Conservation (phyloP, 129 eudicot species). For the Helichrysum umbraculigerum region DNA sequence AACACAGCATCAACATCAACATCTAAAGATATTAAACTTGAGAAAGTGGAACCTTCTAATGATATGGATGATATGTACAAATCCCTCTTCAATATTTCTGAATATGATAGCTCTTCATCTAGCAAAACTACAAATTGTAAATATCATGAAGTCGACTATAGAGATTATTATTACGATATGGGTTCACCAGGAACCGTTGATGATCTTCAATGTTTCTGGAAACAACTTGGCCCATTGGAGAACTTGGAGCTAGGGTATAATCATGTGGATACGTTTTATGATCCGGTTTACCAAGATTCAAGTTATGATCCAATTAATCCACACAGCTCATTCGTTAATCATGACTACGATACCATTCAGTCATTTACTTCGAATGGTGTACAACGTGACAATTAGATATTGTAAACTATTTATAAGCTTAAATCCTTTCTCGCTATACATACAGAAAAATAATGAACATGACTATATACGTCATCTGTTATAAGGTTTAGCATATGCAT, state of each 20-base stretch:
- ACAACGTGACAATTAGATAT: not conserved
- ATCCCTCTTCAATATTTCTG: not conserved
- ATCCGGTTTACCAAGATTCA: slow-evolving; percentile 11
- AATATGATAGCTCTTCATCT: not conserved
- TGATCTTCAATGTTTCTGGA: slow-evolving; percentile 33
- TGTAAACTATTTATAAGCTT: not conserved
- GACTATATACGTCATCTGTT: not conserved
- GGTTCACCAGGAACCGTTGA: slow-evolving; percentile 21
- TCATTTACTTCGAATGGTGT: not conserved
- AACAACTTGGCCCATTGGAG: slow-evolving; percentile 24
- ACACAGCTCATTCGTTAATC: not conserved
- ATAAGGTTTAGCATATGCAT: not conserved
- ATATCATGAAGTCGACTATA: not conserved
- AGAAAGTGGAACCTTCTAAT: not conserved
- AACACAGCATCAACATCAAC: not conserved
- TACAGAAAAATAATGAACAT: not conserved
- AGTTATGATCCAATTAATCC: slow-evolving; percentile 18
- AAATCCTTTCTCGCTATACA: not conserved
- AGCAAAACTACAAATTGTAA: not conserved
- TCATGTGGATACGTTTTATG: not conserved
- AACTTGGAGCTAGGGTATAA: slow-evolving; percentile 10
- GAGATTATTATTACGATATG: not conserved
- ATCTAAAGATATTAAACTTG: not conserved
- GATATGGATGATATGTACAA: not conserved
- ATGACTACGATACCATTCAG: slow-evolving; percentile 6